Conservation (phyloP, 768 basidiomycete genomes). For the Lentinula lateritia region DNA sequence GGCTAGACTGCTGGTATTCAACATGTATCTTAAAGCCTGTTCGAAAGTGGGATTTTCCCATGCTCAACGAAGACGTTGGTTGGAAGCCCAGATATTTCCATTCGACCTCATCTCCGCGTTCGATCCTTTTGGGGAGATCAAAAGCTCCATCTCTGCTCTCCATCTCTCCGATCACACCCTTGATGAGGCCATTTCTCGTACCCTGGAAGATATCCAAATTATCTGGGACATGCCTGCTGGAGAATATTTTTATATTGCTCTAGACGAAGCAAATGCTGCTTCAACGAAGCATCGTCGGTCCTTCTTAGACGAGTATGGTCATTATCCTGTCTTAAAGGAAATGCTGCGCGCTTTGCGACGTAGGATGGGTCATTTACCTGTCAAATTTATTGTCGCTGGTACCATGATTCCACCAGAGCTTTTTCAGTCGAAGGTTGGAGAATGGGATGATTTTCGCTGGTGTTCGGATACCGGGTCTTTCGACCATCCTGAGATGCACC, state of each 20-base stretch:
- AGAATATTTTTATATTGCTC: background rate
- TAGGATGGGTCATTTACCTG: background rate
- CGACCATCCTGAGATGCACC: background rate
- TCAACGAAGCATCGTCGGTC: background rate
- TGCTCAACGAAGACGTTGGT: background rate
- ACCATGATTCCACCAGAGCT: background rate
- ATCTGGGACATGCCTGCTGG: background rate
- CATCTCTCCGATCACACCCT: background rate
- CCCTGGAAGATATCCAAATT: background rate
- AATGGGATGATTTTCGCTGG: constrained; percentile 8
- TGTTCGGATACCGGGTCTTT: constrained; percentile 8
- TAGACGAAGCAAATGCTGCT: constrained; percentile 6
- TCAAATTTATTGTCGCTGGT: constrained; percentile 1
- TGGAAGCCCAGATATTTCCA: background rate
- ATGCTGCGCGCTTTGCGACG: background rate
- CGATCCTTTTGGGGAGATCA: background rate
- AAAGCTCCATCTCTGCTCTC: background rate
- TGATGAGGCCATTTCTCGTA: background rate
- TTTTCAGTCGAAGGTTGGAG: background rate
- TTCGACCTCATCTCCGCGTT: background rate
- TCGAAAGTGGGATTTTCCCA: background rate
- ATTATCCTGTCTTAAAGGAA: constrained; percentile 6
- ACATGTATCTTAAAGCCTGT: background rate
- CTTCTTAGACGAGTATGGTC: background rate
- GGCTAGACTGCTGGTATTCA: background rate